phyloP scores from a whole-genome alignment of 1,284 basidiomycete genomes.

The Cryptococcus jaspeensis region DNA sequence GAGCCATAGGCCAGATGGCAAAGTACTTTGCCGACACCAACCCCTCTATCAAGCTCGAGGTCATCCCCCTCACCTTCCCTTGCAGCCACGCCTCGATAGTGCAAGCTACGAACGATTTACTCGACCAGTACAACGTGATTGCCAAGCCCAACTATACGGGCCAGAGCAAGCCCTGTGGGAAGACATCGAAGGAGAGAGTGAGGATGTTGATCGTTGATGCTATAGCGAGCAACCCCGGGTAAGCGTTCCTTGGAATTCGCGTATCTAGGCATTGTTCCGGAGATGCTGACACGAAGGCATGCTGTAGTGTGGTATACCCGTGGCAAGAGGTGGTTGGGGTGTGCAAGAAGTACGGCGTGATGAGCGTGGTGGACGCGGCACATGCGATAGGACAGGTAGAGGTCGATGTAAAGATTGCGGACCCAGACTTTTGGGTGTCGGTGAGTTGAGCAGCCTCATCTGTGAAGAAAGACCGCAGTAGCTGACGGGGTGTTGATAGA shows the following conservation, averaged over 20 bases:
- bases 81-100: slow-evolving; percentile 63
- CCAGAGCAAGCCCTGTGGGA: slow-evolving; percentile 33
- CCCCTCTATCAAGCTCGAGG: slow-evolving; percentile 58
- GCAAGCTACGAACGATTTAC: slow-evolving; percentile 55
- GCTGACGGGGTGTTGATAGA: slow-evolving; percentile 10
- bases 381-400: slow-evolving; percentile 67
- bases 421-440: slow-evolving; percentile 78
- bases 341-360: slow-evolving; percentile 66
- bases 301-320: slow-evolving; percentile 61
- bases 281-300: background rate
- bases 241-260: slow-evolving; percentile 7
- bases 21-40: slow-evolving; percentile 62
- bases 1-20: slow-evolving; percentile 59
- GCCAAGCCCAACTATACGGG: slow-evolving; percentile 30
- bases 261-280: background rate
- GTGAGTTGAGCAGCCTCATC: slow-evolving; percentile 52
- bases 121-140: slow-evolving; percentile 40
- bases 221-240: slow-evolving; percentile 67
- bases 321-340: slow-evolving; percentile 74
- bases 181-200: slow-evolving; percentile 33
- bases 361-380: slow-evolving; percentile 76
- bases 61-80: slow-evolving; percentile 63
- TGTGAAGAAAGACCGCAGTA: background rate
- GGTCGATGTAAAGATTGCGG: slow-evolving; percentile 60
- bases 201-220: slow-evolving; percentile 73